A percentile compares a stretch with the other conserved stretches of the same genome.
Conservation (phyloP, 2,329 filamentous ascomycete species). For the Curvularia spicifera region DNA sequence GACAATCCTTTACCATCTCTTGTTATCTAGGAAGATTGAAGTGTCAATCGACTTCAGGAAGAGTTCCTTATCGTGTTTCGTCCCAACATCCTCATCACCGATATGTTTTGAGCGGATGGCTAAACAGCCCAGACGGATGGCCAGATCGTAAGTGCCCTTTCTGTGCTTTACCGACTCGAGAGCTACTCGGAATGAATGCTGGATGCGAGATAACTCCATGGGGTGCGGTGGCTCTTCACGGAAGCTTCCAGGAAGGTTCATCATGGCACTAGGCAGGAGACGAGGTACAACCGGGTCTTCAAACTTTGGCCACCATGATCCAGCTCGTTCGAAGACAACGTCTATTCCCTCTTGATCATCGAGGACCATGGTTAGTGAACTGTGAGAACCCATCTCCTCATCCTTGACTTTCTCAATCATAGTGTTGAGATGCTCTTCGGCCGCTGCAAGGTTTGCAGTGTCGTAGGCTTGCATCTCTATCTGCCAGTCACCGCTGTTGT, state of each 20-base stretch:
- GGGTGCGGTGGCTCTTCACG: conserved; percentile 23
- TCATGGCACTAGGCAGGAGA: conserved; percentile 19
- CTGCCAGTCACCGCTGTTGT: conserved; percentile 12
- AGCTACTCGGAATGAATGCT: conserved; percentile 22
- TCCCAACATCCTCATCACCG: conserved; percentile 18
- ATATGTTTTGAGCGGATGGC: conserved; percentile 27
- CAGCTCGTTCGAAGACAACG: conserved; percentile 25
- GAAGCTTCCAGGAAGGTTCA: conserved; percentile 32
- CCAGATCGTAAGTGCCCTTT: conserved; percentile 37
- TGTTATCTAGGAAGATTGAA: conserved; percentile 19
- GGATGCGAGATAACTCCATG: conserved; percentile 24
- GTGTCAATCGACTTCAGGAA: conserved; percentile 27
- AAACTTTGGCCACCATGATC: conserved; percentile 37
- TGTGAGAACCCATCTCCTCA: conserved; percentile 17
- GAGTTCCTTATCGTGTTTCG: conserved; percentile 16
- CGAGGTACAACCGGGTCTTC: conserved; percentile 29
- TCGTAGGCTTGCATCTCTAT: conserved; percentile 32
- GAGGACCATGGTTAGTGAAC: conserved; percentile 33
- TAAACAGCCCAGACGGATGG: conserved; percentile 37
- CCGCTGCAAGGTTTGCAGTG: conserved; percentile 22
- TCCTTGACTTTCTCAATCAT: conserved; percentile 29
- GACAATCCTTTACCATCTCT: conserved; percentile 32
- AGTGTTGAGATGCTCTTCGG: conserved; percentile 29
- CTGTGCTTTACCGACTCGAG: conserved; percentile 34
- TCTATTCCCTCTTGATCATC: conserved; percentile 35